phyloP scores from a whole-genome alignment of 345 rosid genomes.

The Combretum micranthum region DNA sequence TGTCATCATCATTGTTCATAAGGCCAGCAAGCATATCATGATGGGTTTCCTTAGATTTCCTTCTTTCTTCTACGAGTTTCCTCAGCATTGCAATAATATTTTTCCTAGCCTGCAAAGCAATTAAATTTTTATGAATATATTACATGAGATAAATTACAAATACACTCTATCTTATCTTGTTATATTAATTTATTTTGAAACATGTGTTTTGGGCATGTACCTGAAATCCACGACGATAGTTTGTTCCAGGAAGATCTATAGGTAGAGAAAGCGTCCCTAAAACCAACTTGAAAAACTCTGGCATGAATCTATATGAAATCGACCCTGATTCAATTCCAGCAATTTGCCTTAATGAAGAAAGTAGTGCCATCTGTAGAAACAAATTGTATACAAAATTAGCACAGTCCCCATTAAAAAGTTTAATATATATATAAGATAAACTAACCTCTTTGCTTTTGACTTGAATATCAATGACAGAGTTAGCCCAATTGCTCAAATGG shows the following conservation, averaged over 20 bases:
- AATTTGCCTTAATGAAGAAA: conserved; percentile 64
- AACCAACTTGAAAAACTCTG: conserved; percentile 72
- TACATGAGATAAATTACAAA: no score
- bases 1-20: conserved; percentile 47
- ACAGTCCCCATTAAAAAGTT: conserved; percentile 7
- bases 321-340: conserved; percentile 36
- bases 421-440: not conserved
- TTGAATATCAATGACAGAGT: conserved; percentile 57
- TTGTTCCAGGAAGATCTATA: conserved; percentile 59
- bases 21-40: conserved; percentile 66
- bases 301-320: conserved; percentile 37
- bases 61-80: conserved; percentile 47
- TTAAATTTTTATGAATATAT: no score
- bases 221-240: conserved; percentile 53
- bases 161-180: no score
- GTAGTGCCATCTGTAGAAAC: conserved; percentile 56
- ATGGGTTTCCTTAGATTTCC: conserved; percentile 31
- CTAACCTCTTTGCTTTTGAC: conserved; percentile 77
- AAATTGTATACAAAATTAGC: not conserved
- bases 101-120: conserved; percentile 63
- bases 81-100: conserved; percentile 39
- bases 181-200: no score
- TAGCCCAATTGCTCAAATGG: conserved; percentile 66
- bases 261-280: conserved; percentile 74
- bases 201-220: conserved; percentile 26